Percentiles rank a stretch among this genome's conserved stretches.
Conservation (phyloP, 2,329 filamentous ascomycete species). For the Sporothrix humicola region DNA sequence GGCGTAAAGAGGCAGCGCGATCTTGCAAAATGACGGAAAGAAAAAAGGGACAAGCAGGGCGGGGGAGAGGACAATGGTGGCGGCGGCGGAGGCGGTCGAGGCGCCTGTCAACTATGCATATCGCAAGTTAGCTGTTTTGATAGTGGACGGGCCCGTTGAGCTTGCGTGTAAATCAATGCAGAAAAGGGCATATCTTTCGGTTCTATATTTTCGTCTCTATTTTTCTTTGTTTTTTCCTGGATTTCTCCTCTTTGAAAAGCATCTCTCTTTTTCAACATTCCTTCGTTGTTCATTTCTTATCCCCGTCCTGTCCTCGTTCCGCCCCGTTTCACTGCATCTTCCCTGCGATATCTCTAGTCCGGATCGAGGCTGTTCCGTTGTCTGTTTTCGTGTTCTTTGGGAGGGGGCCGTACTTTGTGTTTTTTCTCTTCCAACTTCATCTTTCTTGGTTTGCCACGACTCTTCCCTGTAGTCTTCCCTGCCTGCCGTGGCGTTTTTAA, state of each 20-base stretch:
- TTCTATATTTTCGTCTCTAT: neutral
- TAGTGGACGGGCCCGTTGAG: neutral
- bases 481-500: neutral
- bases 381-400: neutral
- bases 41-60: neutral
- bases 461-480: no score
- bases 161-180: constrained; percentile 10
- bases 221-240: neutral
- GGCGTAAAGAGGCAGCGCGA: neutral
- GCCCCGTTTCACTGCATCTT: neutral
- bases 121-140: neutral
- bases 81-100: neutral
- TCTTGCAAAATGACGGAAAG: neutral
- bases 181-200: neutral
- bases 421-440: no score
- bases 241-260: neutral
- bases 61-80: neutral
- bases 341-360: constrained; percentile 10
- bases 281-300: neutral
- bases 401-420: neutral
- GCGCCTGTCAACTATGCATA: constrained; percentile 17
- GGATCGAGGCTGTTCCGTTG: constrained; percentile 1
- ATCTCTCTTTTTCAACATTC: neutral
- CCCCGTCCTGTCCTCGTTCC: neutral
- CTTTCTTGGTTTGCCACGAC: no score